phyloP scores from a whole-genome alignment of 495 filamentous ascomycete genomes.

The Tricharina praecox region DNA sequence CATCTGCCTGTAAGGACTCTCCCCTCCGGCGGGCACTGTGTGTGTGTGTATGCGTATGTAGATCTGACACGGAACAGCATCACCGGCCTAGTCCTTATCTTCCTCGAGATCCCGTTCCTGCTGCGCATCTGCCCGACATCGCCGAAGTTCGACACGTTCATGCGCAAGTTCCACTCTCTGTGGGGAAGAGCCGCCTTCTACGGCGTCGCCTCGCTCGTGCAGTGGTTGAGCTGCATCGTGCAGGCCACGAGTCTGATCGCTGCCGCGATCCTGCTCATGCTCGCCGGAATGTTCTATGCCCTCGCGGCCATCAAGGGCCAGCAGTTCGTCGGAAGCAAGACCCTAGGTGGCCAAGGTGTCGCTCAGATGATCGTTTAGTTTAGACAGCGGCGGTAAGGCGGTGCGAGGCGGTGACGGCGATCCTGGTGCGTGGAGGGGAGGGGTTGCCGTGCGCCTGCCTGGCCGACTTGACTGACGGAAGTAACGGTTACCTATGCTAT shows the following conservation, averaged over 20 bases:
- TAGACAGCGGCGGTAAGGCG: too few relatives aligned
- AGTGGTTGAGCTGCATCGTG: constrained; percentile 58
- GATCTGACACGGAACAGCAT: too few relatives aligned
- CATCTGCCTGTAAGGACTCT: constrained; percentile 59
- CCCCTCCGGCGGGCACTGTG: too few relatives aligned
- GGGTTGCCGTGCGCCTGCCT: too few relatives aligned
- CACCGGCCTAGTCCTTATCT: constrained; percentile 73
- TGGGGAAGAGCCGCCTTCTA: constrained; percentile 96
- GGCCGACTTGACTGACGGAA: too few relatives aligned
- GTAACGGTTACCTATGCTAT: too few relatives aligned
- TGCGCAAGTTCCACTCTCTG: constrained; percentile 83
- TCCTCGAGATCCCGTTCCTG: constrained; percentile 90
- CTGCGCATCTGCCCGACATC: constrained; percentile 97
- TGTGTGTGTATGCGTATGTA: too few relatives aligned
- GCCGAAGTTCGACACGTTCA: constrained; percentile 67
- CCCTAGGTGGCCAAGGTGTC: constrained; percentile 79
- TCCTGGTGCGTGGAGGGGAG: too few relatives aligned
- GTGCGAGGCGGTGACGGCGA: too few relatives aligned
- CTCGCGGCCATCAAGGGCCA: constrained; percentile 78
- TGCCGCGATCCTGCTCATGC: constrained; percentile 60
- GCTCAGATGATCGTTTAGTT: constrained; percentile 98
- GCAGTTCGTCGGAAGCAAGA: constrained; percentile 92
- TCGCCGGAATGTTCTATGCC: constrained; percentile 67
- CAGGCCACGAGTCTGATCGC: constrained; percentile 59
- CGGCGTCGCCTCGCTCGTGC: constrained; percentile 55